These are phyloP conservation scores for Arthrobotrys entomopaga DNA, from an alignment of 2,329 filamentous ascomycete species.

Conservation along the genomic window DNA sequence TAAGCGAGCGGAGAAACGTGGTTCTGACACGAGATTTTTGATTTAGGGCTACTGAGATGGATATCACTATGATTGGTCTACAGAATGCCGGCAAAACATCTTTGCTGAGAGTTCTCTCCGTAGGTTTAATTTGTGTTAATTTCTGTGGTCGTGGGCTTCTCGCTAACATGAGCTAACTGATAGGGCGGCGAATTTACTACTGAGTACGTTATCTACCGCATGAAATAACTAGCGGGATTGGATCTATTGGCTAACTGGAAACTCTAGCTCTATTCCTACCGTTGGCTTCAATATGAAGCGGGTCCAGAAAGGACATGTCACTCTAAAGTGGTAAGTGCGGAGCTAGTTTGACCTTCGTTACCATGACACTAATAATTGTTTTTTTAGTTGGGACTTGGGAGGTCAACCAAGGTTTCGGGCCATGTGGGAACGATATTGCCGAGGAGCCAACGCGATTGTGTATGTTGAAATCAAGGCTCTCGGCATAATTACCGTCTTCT, in stretches of 20 bases:
- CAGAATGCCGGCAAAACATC: conserved; percentile 99
- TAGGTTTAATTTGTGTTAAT: conserved; percentile 67
- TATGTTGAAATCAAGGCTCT: conserved; percentile 62
- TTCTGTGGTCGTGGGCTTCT: conserved; percentile 49
- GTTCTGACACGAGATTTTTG: conserved; percentile 57
- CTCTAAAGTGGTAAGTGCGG: conserved; percentile 81
- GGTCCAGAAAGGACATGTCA: conserved; percentile 97
- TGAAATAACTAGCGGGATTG: conserved; percentile 19
- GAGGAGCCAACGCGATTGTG: conserved; percentile 96
- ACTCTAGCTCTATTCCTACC: conserved; percentile 88
- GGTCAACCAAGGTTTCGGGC: conserved; percentile 95
- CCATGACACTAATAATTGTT: conserved; percentile 19
- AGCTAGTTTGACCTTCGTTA: conserved; percentile 7
- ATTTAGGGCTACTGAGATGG: conserved; percentile 95
- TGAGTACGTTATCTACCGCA: conserved; percentile 75
- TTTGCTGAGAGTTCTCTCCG: conserved; percentile 88
- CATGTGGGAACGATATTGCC: conserved; percentile 99
- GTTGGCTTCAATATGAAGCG: conserved; percentile 99
- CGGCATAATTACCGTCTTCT: neutral
- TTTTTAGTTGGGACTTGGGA: conserved; percentile 85
- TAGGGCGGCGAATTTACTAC: conserved; percentile 98
- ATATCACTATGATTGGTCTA: conserved; percentile 97
- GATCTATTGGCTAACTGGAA: conserved; percentile 49
- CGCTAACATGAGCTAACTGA: conserved; percentile 61
- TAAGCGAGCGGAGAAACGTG: conserved; percentile 43